Evolutionary conservation across 352 stramenopile species (phyloP), one percentile per base, ranked within the genome.

Genomic region (Pythium chondricola): DNA sequence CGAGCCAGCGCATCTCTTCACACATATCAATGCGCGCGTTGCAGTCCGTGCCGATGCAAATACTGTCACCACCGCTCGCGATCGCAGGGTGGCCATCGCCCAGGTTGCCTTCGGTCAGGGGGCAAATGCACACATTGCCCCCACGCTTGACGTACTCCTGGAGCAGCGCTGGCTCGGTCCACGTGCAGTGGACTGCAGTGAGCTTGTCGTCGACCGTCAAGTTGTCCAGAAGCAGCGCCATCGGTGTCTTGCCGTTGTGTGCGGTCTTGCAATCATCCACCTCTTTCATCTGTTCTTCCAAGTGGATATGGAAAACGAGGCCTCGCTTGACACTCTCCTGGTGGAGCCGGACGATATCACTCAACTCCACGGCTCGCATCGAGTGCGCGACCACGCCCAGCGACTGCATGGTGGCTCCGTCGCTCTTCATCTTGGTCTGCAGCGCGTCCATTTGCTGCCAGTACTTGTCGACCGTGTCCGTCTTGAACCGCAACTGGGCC

Each of bases 1-100:
- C 78, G 8, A 89, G 49, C 78, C 78, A 89, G 6, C 74, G 78
- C 78, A 89, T 89, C 44, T 89, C 78, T 56, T 89, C 78, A 20
- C 73, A 84, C 78, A 89, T 89, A 52, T 89, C 78, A 32, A 89
- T 82, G 32, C 78, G 69, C 11, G 78, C 74, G 35, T 89, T 89
- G 73, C 78, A 87, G 49, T 89, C 78, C 11, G 74, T 86, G 11
- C 78, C 74, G 9, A 89, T 65, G 22, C 74, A 89, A 27, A 89
- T 71, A 43, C 71, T 66, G 43, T 84, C 69, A 0, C 69, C 61
- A 48, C 78, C 87, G 39, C 69, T 83, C 13, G 72, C 77, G 29
- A 88, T 81, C 17, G 69, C 71, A 16, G 77, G 77, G 41, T 86
- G 86, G 1, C 77, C 77, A 27, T 88, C 77, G 22, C 74, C 77